Base-by-base conservation (phyloP, 1,139 yeast species). In the Debaryomycetaceae sp. region DNA sequence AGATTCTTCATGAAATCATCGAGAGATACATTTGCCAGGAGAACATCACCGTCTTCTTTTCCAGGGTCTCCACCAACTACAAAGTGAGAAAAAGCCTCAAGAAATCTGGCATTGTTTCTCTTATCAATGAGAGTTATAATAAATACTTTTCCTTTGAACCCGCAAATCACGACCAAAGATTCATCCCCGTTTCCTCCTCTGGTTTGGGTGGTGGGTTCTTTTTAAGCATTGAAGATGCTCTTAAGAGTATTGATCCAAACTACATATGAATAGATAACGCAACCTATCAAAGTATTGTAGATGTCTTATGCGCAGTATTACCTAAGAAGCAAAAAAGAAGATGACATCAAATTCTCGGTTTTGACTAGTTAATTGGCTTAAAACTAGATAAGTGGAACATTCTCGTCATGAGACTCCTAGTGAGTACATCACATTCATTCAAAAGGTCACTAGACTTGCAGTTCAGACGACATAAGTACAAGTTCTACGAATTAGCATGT, bases 401-500 rank as follows among this genome's bases (percentile, higher is more conserved):
- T 27, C 11, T 27, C 11, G 31, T 11, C 8, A 27, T 27, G 31
- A 27, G 31, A 8, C 31, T 27, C 31, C 31, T 27, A 27, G 31
- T 11, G 31, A 27, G 31, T 27, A 27, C 31, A 27, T 27, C 31
- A 27, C 31, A 11, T 7, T 27, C 31, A 8, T 27, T 27, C 31
- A 27, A n/a, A 9, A 40, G 42, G 27, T 31, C 33, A 22, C 20
- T 40, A 14, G 23, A 37, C n/a, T 1, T 23, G 7, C 24, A n/a
- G 14, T 7, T 13, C n/a, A 17, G 20, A 40, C 33, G 24, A 22
- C 2, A 13, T 9, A 33, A 24, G 42, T 71, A 60, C 51, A 55
- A 60, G 31, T 72, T 65, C 55, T 72, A 72, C 53, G 76, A 72
- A 46, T 60, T 72, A 40, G 67, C 72, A 9, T 45, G 63, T 34